Percentiles rank a stretch among this genome's conserved stretches.
Evolutionary conservation across 257 asterid genomes (phyloP).

Genomic region (Echites panduratus): DNA sequence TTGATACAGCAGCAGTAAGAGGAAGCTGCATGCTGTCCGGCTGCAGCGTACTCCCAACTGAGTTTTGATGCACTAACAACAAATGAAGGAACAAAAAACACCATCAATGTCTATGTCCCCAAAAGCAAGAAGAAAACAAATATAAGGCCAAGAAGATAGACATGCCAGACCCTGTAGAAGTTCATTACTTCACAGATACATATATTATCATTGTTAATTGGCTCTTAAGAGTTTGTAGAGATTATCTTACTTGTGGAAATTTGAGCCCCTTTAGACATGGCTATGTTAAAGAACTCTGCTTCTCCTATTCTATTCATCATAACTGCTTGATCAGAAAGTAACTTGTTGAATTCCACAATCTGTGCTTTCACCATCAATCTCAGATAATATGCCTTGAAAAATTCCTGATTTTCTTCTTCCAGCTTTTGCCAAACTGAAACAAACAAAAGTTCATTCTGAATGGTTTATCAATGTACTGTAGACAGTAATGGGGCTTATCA

Average conservation of each 20-base stretch:
- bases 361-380: conserved; percentile 71
- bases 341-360: conserved; percentile 72
- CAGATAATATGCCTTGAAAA: conserved; percentile 72
- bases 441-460: conserved; percentile 11
- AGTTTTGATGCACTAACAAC: conserved; percentile 47
- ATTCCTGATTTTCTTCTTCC: conserved; percentile 69
- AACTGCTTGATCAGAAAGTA: conserved; percentile 60
- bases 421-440: conserved; percentile 87
- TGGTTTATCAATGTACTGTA: neutral
- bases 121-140: neutral
- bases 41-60: conserved; percentile 32
- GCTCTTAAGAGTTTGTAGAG: neutral
- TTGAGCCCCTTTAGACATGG: conserved; percentile 59
- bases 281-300: conserved; percentile 43
- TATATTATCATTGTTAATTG: neutral
- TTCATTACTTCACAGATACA: neutral
- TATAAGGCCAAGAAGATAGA: neutral
- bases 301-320: conserved; percentile 52
- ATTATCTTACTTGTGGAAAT: conserved; percentile 54
- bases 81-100: conserved; percentile 10
- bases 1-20: conserved; percentile 22
- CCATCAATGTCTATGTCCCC: neutral
- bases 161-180: neutral
- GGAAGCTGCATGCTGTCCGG: conserved; percentile 43
- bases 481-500: neutral